These are phyloP conservation scores for Barnettozyma sucrosica DNA, from an alignment of 805 yeast genomes.

Conservation along the genomic window DNA sequence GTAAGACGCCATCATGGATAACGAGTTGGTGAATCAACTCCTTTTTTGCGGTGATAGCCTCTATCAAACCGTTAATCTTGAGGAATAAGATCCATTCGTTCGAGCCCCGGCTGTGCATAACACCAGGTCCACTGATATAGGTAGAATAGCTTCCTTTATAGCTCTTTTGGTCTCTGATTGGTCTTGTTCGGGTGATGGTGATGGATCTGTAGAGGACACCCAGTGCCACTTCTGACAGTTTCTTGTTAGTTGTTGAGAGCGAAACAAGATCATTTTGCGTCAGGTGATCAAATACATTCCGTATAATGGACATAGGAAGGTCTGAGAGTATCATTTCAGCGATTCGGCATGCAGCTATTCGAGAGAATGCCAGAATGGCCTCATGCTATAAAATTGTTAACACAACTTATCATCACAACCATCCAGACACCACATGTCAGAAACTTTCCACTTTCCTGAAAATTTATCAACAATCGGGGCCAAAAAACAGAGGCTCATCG, in stretches of 20 bases:
- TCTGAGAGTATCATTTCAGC: background rate
- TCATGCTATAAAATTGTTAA: background rate
- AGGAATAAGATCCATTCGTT: background rate
- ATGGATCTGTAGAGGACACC: background rate
- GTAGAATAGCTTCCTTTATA: background rate
- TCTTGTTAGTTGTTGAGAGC: background rate
- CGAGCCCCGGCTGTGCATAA: background rate
- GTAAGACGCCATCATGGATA: background rate
- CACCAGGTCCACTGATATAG: background rate
- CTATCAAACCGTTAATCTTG: background rate
- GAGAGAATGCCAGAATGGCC: background rate
- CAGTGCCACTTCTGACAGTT: background rate
- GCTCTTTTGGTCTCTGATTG: background rate
- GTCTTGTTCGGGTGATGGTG: conserved; percentile 2
- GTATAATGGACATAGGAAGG: background rate
- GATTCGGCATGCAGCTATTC: no score
- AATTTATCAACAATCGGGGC: background rate
- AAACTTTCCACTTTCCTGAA: background rate
- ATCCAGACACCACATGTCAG: background rate
- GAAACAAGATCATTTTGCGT: background rate
- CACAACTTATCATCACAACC: background rate
- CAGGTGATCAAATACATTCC: background rate
- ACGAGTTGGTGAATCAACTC: background rate
- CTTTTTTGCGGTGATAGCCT: background rate
- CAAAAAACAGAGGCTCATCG: background rate